Evolutionary conservation across 768 basidiomycete species (phyloP).

Genomic region (Lactifluus volemus): DNA sequence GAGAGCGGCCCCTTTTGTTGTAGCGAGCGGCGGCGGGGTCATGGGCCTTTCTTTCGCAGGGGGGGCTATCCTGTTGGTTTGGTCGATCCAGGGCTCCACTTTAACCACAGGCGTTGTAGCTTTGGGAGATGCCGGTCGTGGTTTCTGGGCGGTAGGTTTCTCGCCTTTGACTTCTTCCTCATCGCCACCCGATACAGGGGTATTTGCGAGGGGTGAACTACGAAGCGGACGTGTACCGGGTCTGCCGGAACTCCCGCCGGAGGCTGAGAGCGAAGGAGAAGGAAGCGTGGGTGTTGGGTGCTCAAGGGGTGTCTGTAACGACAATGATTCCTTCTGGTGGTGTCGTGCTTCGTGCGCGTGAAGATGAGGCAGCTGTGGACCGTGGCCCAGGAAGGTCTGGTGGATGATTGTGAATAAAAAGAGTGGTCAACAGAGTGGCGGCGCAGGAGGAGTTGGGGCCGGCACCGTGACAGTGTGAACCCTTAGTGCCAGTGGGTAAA

Average conservation of each 20-base stretch:
- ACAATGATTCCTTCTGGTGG: constrained; percentile 45
- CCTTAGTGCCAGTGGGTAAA: no score
- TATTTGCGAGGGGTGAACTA: constrained; percentile 68
- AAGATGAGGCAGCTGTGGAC: constrained; percentile 1
- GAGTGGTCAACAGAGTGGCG: no score
- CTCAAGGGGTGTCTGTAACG: constrained; percentile 16
- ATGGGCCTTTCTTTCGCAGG: constrained; percentile 25
- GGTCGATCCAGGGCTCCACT: neutral
- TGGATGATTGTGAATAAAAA: no score
- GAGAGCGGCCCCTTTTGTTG: neutral
- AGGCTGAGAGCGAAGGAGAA: constrained; percentile 29
- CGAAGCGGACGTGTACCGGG: constrained; percentile 57
- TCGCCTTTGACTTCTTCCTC: constrained; percentile 31
- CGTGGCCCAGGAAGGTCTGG: constrained; percentile 28
- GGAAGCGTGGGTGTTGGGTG: constrained; percentile 27
- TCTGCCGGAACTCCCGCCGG: constrained; percentile 47
- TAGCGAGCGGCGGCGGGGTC: constrained; percentile 23
- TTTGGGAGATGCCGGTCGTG: constrained; percentile 31
- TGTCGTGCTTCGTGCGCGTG: constrained; percentile 43
- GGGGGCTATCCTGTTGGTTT: constrained; percentile 7
- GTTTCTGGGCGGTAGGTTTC: constrained; percentile 23
- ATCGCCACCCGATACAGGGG: constrained; percentile 37
- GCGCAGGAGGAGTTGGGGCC: no score
- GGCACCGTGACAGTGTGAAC: no score
- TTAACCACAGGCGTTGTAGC: neutral